Evolutionary conservation across 2,329 filamentous ascomycete species (phyloP).

Genomic region (Trichophyton rubrum): DNA sequence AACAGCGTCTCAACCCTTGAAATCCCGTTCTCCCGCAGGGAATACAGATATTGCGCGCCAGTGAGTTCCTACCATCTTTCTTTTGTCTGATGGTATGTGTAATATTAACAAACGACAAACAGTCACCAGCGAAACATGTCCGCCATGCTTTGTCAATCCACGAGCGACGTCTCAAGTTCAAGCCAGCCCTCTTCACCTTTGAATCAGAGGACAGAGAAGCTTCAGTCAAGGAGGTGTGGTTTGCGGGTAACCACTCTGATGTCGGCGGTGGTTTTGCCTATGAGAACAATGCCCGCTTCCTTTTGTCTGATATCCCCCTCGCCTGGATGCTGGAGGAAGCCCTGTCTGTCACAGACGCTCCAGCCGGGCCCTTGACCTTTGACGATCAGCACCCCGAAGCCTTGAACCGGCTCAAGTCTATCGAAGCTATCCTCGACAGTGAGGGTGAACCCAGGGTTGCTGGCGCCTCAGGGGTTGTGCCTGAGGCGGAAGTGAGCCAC

Average conservation of each 20-base stretch:
- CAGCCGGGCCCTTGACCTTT: slow-evolving; percentile 18
- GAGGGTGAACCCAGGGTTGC: background rate
- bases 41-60: slow-evolving; percentile 25
- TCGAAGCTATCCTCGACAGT: slow-evolving; percentile 7
- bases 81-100: slow-evolving; percentile 15
- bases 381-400: slow-evolving; percentile 11
- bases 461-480: background rate
- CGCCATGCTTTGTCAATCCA: slow-evolving; percentile 44
- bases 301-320: slow-evolving; percentile 39
- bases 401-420: background rate
- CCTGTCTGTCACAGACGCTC: slow-evolving; percentile 14
- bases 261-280: slow-evolving; percentile 43
- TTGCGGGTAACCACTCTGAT: slow-evolving; percentile 43
- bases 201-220: slow-evolving; percentile 19
- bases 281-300: slow-evolving; percentile 18
- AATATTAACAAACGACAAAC: background rate
- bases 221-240: slow-evolving; percentile 44
- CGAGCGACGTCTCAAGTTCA: slow-evolving; percentile 45
- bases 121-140: slow-evolving; percentile 35
- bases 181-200: slow-evolving; percentile 34
- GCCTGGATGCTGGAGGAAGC: slow-evolving; percentile 44
- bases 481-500: background rate
- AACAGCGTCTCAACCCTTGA: slow-evolving; percentile 34
- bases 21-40: slow-evolving; percentile 28
- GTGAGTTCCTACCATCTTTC: slow-evolving; percentile 16